Base-by-base conservation (phyloP, 2,329 filamentous ascomycete genomes). In the Stemphylium lycopersici region DNA sequence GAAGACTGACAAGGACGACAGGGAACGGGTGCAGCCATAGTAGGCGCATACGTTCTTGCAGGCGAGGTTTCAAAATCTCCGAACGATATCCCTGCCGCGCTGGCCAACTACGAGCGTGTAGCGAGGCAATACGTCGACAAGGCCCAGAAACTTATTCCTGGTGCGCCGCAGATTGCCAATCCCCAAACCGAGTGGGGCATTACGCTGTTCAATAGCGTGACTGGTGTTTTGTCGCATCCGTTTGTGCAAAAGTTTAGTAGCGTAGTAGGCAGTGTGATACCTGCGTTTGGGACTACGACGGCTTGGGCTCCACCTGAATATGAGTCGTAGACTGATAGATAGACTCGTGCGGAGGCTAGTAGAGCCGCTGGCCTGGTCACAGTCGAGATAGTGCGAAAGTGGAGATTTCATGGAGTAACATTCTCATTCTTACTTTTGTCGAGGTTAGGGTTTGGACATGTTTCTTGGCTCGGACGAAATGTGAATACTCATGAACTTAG, bases 21-120 rank as follows among this genome's bases (percentile, higher is more conserved):
- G 59, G 70, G 71, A 3, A 61, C 68, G 1, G 66, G 68, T 4
- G 59, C 71, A 3, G 76, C 75, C 1, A 69, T 78, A 6, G 57
- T 77, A 5, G 77, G 76, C 3, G 68, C 72, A 0, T 79, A 77
- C 41, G 60, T 77, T 1, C 61, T 79, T 5, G 76, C 76, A 2
- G 74, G 73, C 2, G 75, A 77, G 48, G 33, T 77, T 4, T 61
- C 66, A 6, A 52, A 53, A 8, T 59, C 55, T 5, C 62, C 60
- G 4, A 40, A 56, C 3, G 56, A 71, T 34, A 62, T 67, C 7
- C 58, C 60, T 4, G 24, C 53, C 6, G 70, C 67, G 3, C 60
- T 73, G 7, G 41, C 59, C 18, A 58, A 53, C 11, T 72, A 72
- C 34, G 62, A 70, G 20, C 52, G 49, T 6, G 39, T 47, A 3